Base-by-base conservation (phyloP, 352 stramenopile genomes). In the Phytophthora pini region DNA sequence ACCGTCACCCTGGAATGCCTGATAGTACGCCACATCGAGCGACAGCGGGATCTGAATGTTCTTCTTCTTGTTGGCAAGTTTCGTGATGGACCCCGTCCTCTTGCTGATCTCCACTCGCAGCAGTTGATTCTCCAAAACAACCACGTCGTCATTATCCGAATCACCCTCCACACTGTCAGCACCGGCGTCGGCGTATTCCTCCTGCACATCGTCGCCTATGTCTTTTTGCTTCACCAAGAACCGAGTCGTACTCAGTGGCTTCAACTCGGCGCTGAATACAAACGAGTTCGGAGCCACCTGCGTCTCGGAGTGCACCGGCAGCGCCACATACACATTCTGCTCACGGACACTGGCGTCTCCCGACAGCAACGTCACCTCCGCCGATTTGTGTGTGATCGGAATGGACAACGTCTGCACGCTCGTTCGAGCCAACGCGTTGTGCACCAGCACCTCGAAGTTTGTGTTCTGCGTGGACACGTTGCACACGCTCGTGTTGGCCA, bases 401-500 rank as follows among this genome's bases (percentile, higher is more conserved):
- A 94, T 69, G 8, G 72, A 78, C 8, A 94, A 74, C 11, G 77
- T 89, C 51, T 90, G 70, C 31, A 82, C 76, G 12, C 60, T 81
- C 50, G 77, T 90, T 6, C 77, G 76, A 9, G 86, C 64, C 11
- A 94, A 55, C 9, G 80, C 59, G 41, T 94, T 94, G 61, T 94
- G 85, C 5, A 94, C 80, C 45, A 90, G 47, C 17, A 92, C 76
- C 54, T 92, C 82, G 9, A 94, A 90, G 24, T 88, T 70, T 56
- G 78, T 67, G 48, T 84, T 88, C 38, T 79, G 76, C 45, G 67
- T 88, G 31, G 68, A 87, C 10, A 94, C 65, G 26, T 97, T 83
- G 61, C 97, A 99, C 29, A 94, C 82, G 12, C 93, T 98, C 45
- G 97, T 87, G 76, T 99, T 99, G 36, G 84, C 66, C 11, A 92